Conservation (phyloP, 495 filamentous ascomycete species). For the Oleoguttula mirabilis region DNA sequence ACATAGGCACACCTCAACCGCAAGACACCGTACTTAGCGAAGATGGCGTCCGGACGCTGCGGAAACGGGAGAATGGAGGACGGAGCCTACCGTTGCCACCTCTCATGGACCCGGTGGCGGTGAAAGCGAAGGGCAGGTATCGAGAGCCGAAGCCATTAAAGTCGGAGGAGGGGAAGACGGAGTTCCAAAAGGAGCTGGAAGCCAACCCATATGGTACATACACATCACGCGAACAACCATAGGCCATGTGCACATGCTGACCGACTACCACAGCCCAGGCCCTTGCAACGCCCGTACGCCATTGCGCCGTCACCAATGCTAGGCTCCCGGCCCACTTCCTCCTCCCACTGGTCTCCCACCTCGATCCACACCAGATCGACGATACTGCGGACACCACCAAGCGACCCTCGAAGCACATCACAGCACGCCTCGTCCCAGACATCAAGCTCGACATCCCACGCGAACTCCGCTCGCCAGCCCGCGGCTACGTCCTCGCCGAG, state of each 20-base stretch:
- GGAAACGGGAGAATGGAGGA: constrained; percentile 14
- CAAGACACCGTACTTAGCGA: constrained; percentile 13
- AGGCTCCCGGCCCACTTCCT: constrained; percentile 53
- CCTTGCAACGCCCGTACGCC: constrained; percentile 53
- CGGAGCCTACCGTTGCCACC: constrained; percentile 22
- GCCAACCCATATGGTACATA: constrained; percentile 49
- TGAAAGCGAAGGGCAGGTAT: constrained; percentile 35
- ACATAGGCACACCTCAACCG: not conserved
- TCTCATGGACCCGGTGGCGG: constrained; percentile 20
- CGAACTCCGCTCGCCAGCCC: not conserved
- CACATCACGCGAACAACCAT: constrained; percentile 9
- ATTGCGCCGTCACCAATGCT: constrained; percentile 44
- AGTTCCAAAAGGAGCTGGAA: constrained; percentile 40
- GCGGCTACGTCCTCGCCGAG: constrained; percentile 5
- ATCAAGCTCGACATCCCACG: not conserved
- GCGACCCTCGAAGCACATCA: not conserved
- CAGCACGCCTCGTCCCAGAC: not conserved
- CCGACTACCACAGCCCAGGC: constrained; percentile 38
- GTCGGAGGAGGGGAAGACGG: constrained; percentile 22
- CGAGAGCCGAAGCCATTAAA: constrained; percentile 32
- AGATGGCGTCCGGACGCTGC: constrained; percentile 9
- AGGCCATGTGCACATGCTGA: constrained; percentile 17
- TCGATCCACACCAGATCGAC: constrained; percentile 39
- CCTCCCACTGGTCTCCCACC: constrained; percentile 46
- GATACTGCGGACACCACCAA: constrained; percentile 1